Evolutionary conservation across 139 green algal species (phyloP).

Genomic region (Picochlorum costavermella): DNA sequence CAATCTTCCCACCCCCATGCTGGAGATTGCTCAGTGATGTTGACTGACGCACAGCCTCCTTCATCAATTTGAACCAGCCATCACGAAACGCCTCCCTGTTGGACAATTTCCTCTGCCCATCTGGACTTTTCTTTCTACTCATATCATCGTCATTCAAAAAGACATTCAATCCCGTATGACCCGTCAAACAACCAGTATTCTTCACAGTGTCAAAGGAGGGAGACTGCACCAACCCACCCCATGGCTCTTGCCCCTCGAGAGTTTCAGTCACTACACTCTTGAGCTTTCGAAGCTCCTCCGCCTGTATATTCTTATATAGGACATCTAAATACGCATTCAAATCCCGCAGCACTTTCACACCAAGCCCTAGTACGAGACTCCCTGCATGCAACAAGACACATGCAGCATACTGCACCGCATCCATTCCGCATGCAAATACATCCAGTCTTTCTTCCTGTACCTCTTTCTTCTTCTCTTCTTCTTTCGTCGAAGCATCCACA

Average conservation of each 20-base stretch:
- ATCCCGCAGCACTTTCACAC: conserved; percentile 22
- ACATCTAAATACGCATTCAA: neutral
- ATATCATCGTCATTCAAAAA: conserved; percentile 17
- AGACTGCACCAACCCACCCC: neutral
- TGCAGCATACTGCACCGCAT: conserved; percentile 15
- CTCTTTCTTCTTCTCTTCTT: too few relatives aligned
- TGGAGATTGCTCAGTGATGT: neutral
- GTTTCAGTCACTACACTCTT: too few relatives aligned
- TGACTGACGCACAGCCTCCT: conserved; percentile 16
- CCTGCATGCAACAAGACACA: conserved; percentile 17
- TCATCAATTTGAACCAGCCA: conserved; percentile 38
- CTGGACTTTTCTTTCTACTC: conserved; percentile 16
- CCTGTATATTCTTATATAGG: too few relatives aligned
- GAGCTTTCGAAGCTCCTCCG: too few relatives aligned
- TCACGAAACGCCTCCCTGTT: conserved; percentile 56
- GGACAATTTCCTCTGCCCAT: conserved; percentile 39
- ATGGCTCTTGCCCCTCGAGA: too few relatives aligned
- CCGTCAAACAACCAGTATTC: neutral
- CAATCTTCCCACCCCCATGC: too few relatives aligned
- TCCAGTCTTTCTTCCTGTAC: too few relatives aligned
- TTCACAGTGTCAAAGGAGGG: conserved; percentile 1
- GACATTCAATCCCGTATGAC: conserved; percentile 13
- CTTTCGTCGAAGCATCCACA: too few relatives aligned
- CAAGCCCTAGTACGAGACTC: conserved; percentile 29
- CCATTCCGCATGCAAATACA: conserved; percentile 7